Base-by-base conservation (phyloP, 768 basidiomycete genomes). In the Rhizopogon vulgaris region DNA sequence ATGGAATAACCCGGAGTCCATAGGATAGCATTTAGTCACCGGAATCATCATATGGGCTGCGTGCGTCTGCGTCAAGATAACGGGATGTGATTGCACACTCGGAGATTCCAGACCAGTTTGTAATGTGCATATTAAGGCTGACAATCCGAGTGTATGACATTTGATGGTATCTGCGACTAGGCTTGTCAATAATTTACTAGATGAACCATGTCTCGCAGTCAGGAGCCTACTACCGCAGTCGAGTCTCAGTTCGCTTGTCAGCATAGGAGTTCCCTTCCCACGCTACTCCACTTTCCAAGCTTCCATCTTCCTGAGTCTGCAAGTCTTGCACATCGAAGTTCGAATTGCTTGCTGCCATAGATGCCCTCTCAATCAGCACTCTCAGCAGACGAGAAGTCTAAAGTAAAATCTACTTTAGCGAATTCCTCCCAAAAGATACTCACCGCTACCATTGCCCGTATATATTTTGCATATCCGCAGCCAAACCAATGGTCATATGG, bases 391-490 rank as follows among this genome's bases (percentile, higher is more conserved):
- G 94, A 96, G 58, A 97, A 91, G 69, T 64, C 73, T 28, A 85
- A 81, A 59, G 77, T 98, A 57, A 88, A 85, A 66, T 69, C 74
- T 10, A 77, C 82, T 3, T 68, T 90, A 18, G 74, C 83, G 3
- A 60, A 67, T 0, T 67, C 78, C 3, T 70, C 60, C 18, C 80
- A 84, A 73, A 95, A 95, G 75, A 89, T 95, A 58, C 60, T 83
- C 40, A 81, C 70, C 38, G 94, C 92, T n/a, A 83, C 87, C 0
- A 77, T 91, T 36, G 90, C 84, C 10, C 80, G 95, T 39, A 78
- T 99, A 50, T 99, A 97, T 73, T 91, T 90, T 69, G 92, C 94
- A 1, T 75, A 87, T 63, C 94, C 89, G 25, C 72, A 83, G 53
- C 86, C 80, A 2, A 65, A 72, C 55, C 79, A 82, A 57, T 97